phyloP scores from a whole-genome alignment of 2,329 filamentous ascomycete species.

The Nemania diffusa region DNA sequence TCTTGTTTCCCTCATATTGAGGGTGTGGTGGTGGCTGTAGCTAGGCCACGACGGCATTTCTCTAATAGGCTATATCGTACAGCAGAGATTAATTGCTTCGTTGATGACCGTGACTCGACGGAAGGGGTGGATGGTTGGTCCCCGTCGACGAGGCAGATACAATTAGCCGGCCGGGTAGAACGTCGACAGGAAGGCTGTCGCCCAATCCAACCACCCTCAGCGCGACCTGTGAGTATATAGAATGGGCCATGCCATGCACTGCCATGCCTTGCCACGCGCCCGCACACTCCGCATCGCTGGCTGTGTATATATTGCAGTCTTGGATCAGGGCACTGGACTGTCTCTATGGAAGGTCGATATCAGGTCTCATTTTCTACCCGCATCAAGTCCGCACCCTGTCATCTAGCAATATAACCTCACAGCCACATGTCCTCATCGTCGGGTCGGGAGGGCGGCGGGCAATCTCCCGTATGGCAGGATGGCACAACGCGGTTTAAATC shows the following conservation, averaged over 20 bases:
- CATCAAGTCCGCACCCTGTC: not conserved
- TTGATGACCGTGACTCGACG: constrained; percentile 15
- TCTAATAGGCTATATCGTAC: constrained; percentile 29
- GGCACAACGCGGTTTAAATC: not conserved
- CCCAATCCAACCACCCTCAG: not conserved
- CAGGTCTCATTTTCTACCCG: not conserved
- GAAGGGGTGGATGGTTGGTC: constrained; percentile 2
- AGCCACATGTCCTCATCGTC: not conserved
- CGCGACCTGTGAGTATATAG: not conserved
- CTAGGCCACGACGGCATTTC: constrained; percentile 28
- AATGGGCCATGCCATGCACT: not conserved
- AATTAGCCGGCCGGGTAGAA: constrained; percentile 34
- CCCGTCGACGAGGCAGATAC: constrained; percentile 17
- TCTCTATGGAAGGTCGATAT: not conserved
- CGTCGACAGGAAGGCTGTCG: constrained; percentile 5
- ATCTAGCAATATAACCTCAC: not conserved
- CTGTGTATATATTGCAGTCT: not conserved
- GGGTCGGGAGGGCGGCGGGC: not conserved
- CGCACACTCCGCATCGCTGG: constrained; percentile 14
- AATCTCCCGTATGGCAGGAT: not conserved
- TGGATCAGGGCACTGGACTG: not conserved
- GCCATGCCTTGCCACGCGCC: not conserved
- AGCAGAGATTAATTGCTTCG: constrained; percentile 32
- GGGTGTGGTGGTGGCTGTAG: constrained; percentile 12
- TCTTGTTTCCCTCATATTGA: constrained; percentile 4